These are phyloP conservation scores for Clonostachys rosea DNA, from an alignment of 2,329 filamentous ascomycete genomes.

Conservation along the genomic window DNA sequence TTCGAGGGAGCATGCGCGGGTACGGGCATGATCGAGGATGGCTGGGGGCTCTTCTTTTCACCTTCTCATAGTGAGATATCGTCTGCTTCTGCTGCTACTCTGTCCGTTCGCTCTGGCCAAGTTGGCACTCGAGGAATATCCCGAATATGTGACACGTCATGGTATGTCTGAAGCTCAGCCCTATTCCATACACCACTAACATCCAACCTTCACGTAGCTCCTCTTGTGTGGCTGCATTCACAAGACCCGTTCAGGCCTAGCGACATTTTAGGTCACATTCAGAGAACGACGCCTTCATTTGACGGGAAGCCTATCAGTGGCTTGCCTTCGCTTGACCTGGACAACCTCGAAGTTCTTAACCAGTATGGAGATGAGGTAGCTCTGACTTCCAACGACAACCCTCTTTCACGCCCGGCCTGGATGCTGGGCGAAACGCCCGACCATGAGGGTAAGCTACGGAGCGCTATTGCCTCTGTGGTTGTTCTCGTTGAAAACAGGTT, in stretches of 20 bases:
- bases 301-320: constrained; percentile 8
- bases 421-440: constrained; percentile 15
- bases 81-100: too few relatives aligned
- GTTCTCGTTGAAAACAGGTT: constrained; percentile 13
- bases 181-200: too few relatives aligned
- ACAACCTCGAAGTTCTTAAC: constrained; percentile 18
- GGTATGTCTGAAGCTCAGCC: constrained; percentile 10
- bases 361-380: constrained; percentile 8
- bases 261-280: constrained; percentile 19
- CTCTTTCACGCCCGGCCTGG: constrained; percentile 12
- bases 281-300: constrained; percentile 15
- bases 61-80: too few relatives aligned
- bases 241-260: constrained; percentile 19
- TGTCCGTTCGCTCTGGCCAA: too few relatives aligned
- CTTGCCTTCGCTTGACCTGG: constrained; percentile 12
- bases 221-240: constrained; percentile 22
- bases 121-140: constrained; percentile 1
- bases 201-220: constrained; percentile 10
- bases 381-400: constrained; percentile 16
- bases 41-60: too few relatives aligned
- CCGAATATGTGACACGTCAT: constrained; percentile 20
- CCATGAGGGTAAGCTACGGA: constrained; percentile 8
- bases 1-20: too few relatives aligned
- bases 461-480: constrained; percentile 18
- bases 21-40: too few relatives aligned